Evolutionary conservation across 2,329 filamentous ascomycete species (phyloP), one percentile per base, ranked within the genome.

Genomic region (Fusarium chaquense): DNA sequence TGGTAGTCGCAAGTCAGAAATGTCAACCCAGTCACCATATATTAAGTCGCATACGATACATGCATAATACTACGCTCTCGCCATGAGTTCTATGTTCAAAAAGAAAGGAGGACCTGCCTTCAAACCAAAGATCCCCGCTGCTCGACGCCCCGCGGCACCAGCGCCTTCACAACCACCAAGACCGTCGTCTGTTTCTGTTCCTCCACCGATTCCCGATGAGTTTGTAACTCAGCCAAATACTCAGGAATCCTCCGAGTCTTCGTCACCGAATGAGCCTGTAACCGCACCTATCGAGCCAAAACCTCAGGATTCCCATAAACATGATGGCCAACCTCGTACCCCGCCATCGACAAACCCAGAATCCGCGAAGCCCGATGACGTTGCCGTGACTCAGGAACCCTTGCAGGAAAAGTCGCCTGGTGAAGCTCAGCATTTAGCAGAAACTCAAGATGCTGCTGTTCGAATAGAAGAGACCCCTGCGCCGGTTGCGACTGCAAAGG

Each of bases 41-140:
- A 26, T 41, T 36, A 40, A 63, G 51, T 60, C 56, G 47, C 56
- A 57, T 54, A 52, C 52, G 33, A 46, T 60, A 62, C 33, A 71
- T 73, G 67, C 58, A 59, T 49, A 35, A 46, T 35, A 28, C 20
- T 18, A 30, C 40, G 58, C 59, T 24, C 44, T 61, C 81, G 84
- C 81, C 72, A 90, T 91, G 83, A 89, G 86, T 81, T 86, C 84
- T 64, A 90, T 91, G 81, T 85, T 90, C 79, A 92, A 92, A 81
- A 91, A 92, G 80, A 83, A 85, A 72, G 84, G 83, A 75, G 84
- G 84, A 72, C 81, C 84, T 61, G 84, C 84, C 81, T 93, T 93
- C 81, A 91, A 91, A 77, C 91, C 91, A 45, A 93, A 91, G 81
- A 87, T 87, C 69, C 87, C 87, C 33, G 78, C 81, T 35, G 83